A percentile compares a stretch with the other conserved stretches of the same genome.
phyloP scores from a whole-genome alignment of 2,329 filamentous ascomycete genomes.

The Microdochium bolleyi region DNA sequence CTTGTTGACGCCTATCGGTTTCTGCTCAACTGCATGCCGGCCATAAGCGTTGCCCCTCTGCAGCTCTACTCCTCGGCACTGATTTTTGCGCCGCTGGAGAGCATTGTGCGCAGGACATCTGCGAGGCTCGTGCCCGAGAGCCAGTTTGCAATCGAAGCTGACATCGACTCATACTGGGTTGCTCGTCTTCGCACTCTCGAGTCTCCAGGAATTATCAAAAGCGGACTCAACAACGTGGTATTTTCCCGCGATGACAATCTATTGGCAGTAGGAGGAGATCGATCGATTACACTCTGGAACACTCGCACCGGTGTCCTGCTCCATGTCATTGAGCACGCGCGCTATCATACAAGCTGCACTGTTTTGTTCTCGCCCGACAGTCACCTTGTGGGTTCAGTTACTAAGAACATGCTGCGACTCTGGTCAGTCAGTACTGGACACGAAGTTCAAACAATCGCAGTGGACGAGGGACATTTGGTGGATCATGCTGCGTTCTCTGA shows the following conservation, averaged over 20 bases:
- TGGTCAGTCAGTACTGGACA: slow-evolving; percentile 2
- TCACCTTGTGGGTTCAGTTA: slow-evolving; percentile 7
- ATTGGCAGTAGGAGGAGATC: neutral
- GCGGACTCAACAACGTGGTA: neutral
- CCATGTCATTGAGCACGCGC: neutral
- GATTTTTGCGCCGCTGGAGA: slow-evolving; percentile 19
- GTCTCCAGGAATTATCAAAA: slow-evolving; percentile 4
- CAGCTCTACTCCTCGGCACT: slow-evolving; percentile 23
- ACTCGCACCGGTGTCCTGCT: neutral
- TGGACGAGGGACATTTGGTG: no score
- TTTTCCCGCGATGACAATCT: neutral
- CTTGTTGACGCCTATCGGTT: slow-evolving; percentile 16
- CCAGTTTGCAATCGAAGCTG: slow-evolving; percentile 8
- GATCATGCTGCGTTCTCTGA: no score
- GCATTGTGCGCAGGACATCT: slow-evolving; percentile 14
- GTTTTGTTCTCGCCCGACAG: slow-evolving; percentile 9
- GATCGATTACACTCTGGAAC: neutral
- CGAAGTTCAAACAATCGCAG: no score
- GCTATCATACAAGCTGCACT: neutral
- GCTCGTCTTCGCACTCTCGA: slow-evolving; percentile 9
- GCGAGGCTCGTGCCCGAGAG: slow-evolving; percentile 5
- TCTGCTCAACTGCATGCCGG: slow-evolving; percentile 10
- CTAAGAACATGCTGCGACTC: slow-evolving; percentile 6
- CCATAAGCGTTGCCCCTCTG: slow-evolving; percentile 18
- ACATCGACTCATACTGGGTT: slow-evolving; percentile 8